Base-by-base conservation (phyloP, 129 eudicot species). In the Glebionis coronaria region DNA sequence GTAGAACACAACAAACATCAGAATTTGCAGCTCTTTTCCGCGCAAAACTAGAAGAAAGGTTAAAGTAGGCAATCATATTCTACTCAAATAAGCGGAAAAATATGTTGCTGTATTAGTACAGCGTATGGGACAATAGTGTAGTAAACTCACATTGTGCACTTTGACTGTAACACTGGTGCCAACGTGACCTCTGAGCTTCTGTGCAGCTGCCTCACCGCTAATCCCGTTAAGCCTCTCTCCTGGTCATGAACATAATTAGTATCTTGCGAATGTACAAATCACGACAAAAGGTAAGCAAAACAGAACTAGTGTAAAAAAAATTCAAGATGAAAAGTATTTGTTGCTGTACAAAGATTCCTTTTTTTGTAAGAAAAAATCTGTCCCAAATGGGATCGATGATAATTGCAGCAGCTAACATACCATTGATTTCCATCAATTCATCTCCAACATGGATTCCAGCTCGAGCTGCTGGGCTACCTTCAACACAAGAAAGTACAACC, bases 381-480 rank as follows among this genome's bases (percentile, higher is more conserved):
- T 56, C 20, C 60, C 38, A 20, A 40, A 58, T 21, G 68, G 29
- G 21, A 59, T 46, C 12, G 16, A 3, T 25, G 56, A 16, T 56
- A 23, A 42, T 16, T 4, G 12, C 40, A 8, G n/a, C n/a, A n/a
- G 40, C 53, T 55, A 28, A 53, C 56, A 54, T 78, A 91, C 96
- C 98, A 61, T 93, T 82, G 27, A 93, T 93, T 78, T 93, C 98
- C 58, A 93, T 65, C 45, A 93, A 70, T 71, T 93, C 96, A 67
- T 93, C 98, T 72, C 98, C 98, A 54, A 84, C 97, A 56, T 84
- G 98, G 70, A 93, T 86, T 44, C 98, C 98, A 73, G 98, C 96
- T 66, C 96, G 92, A 76, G 87, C 95, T 63, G 98, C 98, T n/a
- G 98, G 98, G 70, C 98, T 77, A 74, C 88, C 95, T 64, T 93